Evolutionary conservation across 1,139 yeast species (phyloP).

Genomic region (Scheffersomyces illinoinensis): DNA sequence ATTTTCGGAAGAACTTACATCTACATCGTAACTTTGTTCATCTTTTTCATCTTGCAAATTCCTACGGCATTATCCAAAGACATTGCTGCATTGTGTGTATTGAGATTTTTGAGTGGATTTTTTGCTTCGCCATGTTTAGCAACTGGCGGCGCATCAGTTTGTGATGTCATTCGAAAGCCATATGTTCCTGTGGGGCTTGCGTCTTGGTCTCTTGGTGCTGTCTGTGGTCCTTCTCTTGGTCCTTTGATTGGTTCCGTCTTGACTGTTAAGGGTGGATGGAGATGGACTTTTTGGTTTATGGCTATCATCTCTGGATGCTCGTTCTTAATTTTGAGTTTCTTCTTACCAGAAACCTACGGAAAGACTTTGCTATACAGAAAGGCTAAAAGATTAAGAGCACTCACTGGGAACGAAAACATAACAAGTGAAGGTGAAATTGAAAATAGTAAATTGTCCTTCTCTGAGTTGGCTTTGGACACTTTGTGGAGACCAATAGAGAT

Average conservation of each 20-base stretch:
- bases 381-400: constrained; percentile 34
- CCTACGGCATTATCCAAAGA: constrained; percentile 29
- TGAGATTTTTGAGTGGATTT: constrained; percentile 35
- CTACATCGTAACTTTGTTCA: constrained; percentile 28
- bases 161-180: constrained; percentile 27
- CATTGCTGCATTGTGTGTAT: constrained; percentile 31
- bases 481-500: constrained; percentile 53
- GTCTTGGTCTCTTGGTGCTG: constrained; percentile 36
- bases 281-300: constrained; percentile 45
- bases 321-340: constrained; percentile 24
- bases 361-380: constrained; percentile 37
- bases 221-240: constrained; percentile 39
- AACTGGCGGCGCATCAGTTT: constrained; percentile 39
- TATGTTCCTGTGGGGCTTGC: constrained; percentile 36
- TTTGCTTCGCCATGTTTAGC: constrained; percentile 39
- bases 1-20: constrained; percentile 54
- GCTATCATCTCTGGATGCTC: constrained; percentile 29
- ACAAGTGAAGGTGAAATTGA: constrained; percentile 32
- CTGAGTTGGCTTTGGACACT: constrained; percentile 33
- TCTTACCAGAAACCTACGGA: constrained; percentile 37
- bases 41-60: constrained; percentile 35
- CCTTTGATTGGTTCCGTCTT: constrained; percentile 38
- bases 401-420: constrained; percentile 34
- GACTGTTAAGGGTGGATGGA: constrained; percentile 30
- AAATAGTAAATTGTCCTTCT: constrained; percentile 15